Evolutionary conservation across 257 asterid genomes (phyloP).

Genomic region (Salvia splendens): DNA sequence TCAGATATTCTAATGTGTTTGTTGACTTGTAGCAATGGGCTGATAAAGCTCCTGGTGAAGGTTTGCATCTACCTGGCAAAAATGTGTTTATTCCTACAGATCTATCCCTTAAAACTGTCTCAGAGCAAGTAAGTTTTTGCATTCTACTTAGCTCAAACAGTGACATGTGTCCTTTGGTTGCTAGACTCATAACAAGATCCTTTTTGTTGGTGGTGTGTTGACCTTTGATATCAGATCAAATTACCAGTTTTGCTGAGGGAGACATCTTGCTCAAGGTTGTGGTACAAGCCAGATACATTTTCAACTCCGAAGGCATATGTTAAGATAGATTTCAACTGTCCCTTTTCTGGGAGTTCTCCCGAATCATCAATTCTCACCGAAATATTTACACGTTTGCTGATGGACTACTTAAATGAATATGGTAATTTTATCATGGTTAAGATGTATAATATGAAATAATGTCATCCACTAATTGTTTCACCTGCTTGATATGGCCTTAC

Average conservation of each 20-base stretch:
- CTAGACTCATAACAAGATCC: constrained; percentile 22
- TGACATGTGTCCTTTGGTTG: constrained; percentile 24
- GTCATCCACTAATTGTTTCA: constrained; percentile 2
- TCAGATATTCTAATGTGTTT: constrained; percentile 29
- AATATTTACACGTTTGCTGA: constrained; percentile 80
- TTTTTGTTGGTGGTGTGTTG: constrained; percentile 36
- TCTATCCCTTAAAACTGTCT: constrained; percentile 66
- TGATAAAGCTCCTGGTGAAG: constrained; percentile 62
- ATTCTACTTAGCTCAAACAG: constrained; percentile 14
- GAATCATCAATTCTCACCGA: constrained; percentile 83
- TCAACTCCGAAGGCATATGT: constrained; percentile 90
- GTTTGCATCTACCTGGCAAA: constrained; percentile 71
- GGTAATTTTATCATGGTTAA: constrained; percentile 51
- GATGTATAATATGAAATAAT: constrained; percentile 4
- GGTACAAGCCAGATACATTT: constrained; percentile 96
- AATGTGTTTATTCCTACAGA: constrained; percentile 94
- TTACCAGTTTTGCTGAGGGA: constrained; percentile 71
- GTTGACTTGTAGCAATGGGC: constrained; percentile 69
- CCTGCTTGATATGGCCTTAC: constrained; percentile 8
- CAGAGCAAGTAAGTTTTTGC: constrained; percentile 54
- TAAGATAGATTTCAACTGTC: constrained; percentile 87
- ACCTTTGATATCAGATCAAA: constrained; percentile 53
- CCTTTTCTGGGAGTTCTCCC: constrained; percentile 82
- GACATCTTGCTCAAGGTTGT: constrained; percentile 80
- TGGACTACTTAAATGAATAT: constrained; percentile 94